These are phyloP conservation scores for Aquilaria agallochum DNA, from an alignment of 441 rosid genomes.

Conservation along the genomic window DNA sequence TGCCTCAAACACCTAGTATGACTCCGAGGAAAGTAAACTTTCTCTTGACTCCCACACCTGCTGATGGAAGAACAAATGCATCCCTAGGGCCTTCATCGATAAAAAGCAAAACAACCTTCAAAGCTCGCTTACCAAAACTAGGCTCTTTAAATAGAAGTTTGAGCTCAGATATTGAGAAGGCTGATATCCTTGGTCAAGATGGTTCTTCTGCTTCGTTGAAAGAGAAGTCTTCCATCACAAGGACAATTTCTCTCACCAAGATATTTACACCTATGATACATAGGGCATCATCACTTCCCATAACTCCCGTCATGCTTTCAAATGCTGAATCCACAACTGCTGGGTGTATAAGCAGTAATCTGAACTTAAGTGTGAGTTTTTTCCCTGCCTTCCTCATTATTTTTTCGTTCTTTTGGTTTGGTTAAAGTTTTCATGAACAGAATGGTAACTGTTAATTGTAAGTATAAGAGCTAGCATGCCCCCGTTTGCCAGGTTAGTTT, in stretches of 20 bases:
- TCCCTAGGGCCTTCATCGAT: slow-evolving; percentile 51
- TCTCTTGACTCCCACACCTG: slow-evolving; percentile 46
- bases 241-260: slow-evolving; percentile 81
- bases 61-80: slow-evolving; percentile 31
- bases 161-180: slow-evolving; percentile 50
- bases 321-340: slow-evolving; percentile 41
- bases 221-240: slow-evolving; percentile 68
- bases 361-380: slow-evolving; percentile 57
- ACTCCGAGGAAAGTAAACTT: slow-evolving; percentile 89
- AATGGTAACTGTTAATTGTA: no score
- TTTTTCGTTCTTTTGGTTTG: slow-evolving; percentile 6
- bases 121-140: slow-evolving; percentile 69
- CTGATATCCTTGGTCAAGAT: slow-evolving; percentile 28
- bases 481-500: no score
- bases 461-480: no score
- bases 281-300: slow-evolving; percentile 84
- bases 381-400: neutral
- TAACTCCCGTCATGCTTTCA: slow-evolving; percentile 39
- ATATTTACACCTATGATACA: slow-evolving; percentile 80
- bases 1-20: slow-evolving; percentile 75
- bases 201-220: slow-evolving; percentile 32
- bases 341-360: slow-evolving; percentile 37
- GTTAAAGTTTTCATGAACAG: neutral
- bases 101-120: slow-evolving; percentile 59
- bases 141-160: slow-evolving; percentile 58